Conservation (phyloP, 2,329 filamentous ascomycete genomes). For the Scedosporium minutisporum region DNA sequence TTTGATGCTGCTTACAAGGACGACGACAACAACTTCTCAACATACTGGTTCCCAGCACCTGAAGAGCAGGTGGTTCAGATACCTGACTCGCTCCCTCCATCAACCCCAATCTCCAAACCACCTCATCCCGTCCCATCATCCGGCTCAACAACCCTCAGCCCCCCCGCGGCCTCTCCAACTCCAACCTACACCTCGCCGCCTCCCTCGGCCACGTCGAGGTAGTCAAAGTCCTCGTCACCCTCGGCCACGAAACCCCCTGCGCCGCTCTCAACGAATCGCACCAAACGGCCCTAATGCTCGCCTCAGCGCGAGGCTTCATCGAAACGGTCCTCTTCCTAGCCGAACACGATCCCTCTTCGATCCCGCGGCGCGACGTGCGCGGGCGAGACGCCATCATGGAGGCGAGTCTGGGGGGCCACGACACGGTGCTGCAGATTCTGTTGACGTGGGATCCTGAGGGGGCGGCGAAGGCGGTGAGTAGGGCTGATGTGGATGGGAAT, state of each 20-base stretch:
- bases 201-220: constrained; percentile 61
- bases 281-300: constrained; percentile 75
- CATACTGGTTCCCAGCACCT: too few species aligned
- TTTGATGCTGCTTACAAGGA: background rate
- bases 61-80: too few species aligned
- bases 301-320: constrained; percentile 58
- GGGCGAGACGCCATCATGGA: constrained; percentile 67
- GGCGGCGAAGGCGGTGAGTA: constrained; percentile 40
- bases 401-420: constrained; percentile 49
- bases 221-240: constrained; percentile 58
- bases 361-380: constrained; percentile 54
- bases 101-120: background rate
- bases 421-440: constrained; percentile 55
- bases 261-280: constrained; percentile 70
- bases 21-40: background rate
- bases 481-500: constrained; percentile 64
- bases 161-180: constrained; percentile 61
- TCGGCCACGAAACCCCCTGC: constrained; percentile 64
- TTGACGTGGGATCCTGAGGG: constrained; percentile 51
- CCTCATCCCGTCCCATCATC: background rate
- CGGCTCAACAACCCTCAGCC: constrained; percentile 31
- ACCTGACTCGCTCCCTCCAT: background rate
- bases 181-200: constrained; percentile 72
- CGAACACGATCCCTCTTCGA: constrained; percentile 50
- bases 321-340: constrained; percentile 66